Conservation (phyloP, 108 stramenopile genomes). For the Seminavis robusta region DNA sequence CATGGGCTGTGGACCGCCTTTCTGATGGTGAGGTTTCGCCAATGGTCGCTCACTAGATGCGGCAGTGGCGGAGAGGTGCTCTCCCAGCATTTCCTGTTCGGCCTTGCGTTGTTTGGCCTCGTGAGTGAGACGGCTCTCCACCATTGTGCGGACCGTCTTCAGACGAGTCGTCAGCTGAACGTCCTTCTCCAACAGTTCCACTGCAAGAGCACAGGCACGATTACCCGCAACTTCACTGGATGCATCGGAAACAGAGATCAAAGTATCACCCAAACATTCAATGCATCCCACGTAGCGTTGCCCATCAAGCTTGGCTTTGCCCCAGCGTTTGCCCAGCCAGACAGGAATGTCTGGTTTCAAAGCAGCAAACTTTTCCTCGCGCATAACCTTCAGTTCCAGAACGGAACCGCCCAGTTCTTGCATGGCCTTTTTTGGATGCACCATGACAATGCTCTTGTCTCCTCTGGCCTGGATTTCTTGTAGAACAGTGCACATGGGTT, state of each 20-base stretch:
- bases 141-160: too few relatives aligned
- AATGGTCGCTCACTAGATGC: too few relatives aligned
- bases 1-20: too few relatives aligned
- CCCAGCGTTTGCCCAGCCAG: constrained; percentile 4
- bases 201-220: constrained; percentile 7
- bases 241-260: constrained; percentile 8
- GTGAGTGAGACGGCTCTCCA: too few relatives aligned
- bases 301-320: not conserved
- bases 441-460: constrained; percentile 9
- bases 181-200: too few relatives aligned
- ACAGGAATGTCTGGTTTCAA: not conserved
- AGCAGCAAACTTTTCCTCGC: constrained; percentile 10
- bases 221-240: constrained; percentile 7
- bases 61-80: too few relatives aligned
- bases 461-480: not conserved
- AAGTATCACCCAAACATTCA: not conserved
- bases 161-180: too few relatives aligned
- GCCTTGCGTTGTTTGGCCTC: too few relatives aligned
- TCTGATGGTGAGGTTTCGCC: too few relatives aligned
- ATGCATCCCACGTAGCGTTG: not conserved
- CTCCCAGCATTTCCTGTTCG: too few relatives aligned
- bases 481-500: constrained; percentile 16
- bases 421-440: constrained; percentile 44
- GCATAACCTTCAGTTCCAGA: constrained; percentile 4
- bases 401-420: constrained; percentile 31